A percentile compares a stretch with the other conserved stretches of the same genome.
These are phyloP conservation scores for Globisporangium sylvaticum DNA, from an alignment of 352 stramenopile genomes.

Conservation along the genomic window DNA sequence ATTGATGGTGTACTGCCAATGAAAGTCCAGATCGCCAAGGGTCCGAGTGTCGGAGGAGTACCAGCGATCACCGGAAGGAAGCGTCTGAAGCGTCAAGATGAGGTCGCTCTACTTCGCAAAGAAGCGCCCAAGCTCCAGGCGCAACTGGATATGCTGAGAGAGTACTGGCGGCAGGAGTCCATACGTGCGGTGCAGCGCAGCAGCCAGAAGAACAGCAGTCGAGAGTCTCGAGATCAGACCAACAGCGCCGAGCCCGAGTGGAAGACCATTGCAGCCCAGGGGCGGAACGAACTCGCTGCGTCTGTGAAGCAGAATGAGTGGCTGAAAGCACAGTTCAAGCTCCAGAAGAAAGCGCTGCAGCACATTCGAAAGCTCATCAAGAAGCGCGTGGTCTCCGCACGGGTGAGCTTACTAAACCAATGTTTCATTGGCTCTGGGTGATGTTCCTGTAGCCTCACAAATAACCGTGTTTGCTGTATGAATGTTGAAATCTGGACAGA, in stretches of 20 bases:
- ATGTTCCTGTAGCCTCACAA: too few relatives aligned
- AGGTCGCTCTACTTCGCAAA: neutral
- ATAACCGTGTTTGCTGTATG: too few relatives aligned
- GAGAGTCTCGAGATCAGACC: neutral
- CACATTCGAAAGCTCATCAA: neutral
- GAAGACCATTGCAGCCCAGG: neutral
- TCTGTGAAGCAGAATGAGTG: neutral
- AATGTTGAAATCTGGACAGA: neutral
- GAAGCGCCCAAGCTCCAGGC: neutral
- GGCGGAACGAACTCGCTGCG: neutral
- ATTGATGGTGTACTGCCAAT: neutral
- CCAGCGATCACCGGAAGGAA: neutral
- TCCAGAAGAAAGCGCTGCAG: neutral
- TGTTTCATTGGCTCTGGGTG: neutral
- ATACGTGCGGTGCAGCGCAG: neutral
- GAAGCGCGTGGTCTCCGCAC: neutral
- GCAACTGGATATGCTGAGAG: neutral
- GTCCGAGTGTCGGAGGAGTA: too few relatives aligned
- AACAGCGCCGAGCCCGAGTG: neutral
- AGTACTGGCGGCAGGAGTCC: neutral
- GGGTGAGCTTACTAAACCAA: neutral
- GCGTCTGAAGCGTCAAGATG: neutral
- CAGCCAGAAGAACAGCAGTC: neutral
- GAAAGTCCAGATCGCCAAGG: neutral
- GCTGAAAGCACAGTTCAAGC: neutral